Conservation (phyloP, 176 grass and related monocot species). For the Panicum miliaceum region DNA sequence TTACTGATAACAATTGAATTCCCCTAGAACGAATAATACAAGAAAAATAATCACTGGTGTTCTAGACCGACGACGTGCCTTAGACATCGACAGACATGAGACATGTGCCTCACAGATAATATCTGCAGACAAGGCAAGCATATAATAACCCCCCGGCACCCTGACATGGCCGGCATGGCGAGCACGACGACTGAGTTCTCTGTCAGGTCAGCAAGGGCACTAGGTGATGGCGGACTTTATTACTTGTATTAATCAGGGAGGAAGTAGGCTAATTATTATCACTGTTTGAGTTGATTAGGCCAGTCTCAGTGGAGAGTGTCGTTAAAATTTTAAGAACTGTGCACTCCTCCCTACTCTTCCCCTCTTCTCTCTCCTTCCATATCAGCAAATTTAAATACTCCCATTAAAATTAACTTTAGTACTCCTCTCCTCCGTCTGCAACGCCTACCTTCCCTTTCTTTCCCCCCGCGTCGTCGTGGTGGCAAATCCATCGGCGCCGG, state of each 20-base stretch:
- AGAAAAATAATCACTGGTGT: background rate
- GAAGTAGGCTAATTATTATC: background rate
- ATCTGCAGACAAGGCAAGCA: background rate
- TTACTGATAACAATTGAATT: too few species aligned
- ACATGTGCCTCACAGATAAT: background rate
- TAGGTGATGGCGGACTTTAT: background rate
- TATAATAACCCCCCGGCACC: background rate
- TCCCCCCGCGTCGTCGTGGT: background rate
- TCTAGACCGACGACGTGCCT: background rate
- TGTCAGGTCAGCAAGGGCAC: conserved; percentile 32
- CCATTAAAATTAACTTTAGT: too few species aligned
- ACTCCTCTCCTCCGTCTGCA: background rate
- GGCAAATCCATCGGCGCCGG: background rate
- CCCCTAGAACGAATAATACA: too few species aligned
- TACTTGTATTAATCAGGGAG: background rate
- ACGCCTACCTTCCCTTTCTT: background rate
- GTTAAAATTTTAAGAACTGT: too few species aligned
- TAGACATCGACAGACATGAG: too few species aligned
- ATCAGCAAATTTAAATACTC: too few species aligned
- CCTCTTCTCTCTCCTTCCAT: too few species aligned
- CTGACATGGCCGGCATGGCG: conserved; percentile 38
- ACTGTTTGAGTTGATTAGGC: background rate
- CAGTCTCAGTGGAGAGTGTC: too few species aligned
- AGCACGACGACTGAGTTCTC: conserved; percentile 10
- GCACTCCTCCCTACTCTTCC: too few species aligned